These are phyloP conservation scores for Dichotomocladium elegans DNA, from an alignment of 371 early-diverging fungal genomes.

Conservation along the genomic window DNA sequence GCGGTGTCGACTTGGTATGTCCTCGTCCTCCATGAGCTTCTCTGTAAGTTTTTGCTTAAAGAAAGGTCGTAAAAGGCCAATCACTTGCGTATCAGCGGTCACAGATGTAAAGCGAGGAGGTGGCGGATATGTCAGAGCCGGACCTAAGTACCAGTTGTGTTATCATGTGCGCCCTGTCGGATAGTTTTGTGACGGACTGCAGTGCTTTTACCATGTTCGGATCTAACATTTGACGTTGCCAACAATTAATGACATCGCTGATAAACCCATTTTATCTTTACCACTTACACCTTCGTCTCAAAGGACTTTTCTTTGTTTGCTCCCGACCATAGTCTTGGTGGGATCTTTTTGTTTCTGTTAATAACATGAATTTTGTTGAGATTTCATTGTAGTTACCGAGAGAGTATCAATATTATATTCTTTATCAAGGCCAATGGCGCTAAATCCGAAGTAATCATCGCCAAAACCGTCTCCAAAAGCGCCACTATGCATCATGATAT, in stretches of 20 bases:
- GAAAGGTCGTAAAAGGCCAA: slow-evolving; percentile 69
- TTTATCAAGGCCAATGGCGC: slow-evolving; percentile 75
- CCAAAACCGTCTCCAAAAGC: slow-evolving; percentile 80
- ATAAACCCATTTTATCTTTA: neutral
- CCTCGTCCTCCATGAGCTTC: slow-evolving; percentile 51
- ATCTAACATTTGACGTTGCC: neutral
- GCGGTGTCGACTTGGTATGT: slow-evolving; percentile 38
- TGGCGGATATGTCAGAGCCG: slow-evolving; percentile 43
- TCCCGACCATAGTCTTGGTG: slow-evolving; percentile 67
- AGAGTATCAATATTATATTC: slow-evolving; percentile 54
- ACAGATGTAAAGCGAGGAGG: slow-evolving; percentile 63
- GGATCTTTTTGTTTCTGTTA: slow-evolving; percentile 40
- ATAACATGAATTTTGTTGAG: neutral
- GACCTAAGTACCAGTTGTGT: slow-evolving; percentile 16
- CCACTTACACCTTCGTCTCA: slow-evolving; percentile 12
- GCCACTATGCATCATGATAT: slow-evolving; percentile 50
- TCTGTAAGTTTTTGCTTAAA: slow-evolving; percentile 60
- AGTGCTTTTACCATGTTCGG: neutral
- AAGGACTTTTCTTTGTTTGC: slow-evolving; percentile 33
- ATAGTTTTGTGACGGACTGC: no score
- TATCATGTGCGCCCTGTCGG: no score
- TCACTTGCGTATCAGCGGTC: slow-evolving; percentile 46
- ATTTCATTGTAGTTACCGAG: slow-evolving; percentile 27
- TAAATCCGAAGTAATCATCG: slow-evolving; percentile 88
- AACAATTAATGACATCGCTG: no score